Evolutionary conservation across 2,329 filamentous ascomycete species (phyloP).

Genomic region (Monosporascus cannonballus): DNA sequence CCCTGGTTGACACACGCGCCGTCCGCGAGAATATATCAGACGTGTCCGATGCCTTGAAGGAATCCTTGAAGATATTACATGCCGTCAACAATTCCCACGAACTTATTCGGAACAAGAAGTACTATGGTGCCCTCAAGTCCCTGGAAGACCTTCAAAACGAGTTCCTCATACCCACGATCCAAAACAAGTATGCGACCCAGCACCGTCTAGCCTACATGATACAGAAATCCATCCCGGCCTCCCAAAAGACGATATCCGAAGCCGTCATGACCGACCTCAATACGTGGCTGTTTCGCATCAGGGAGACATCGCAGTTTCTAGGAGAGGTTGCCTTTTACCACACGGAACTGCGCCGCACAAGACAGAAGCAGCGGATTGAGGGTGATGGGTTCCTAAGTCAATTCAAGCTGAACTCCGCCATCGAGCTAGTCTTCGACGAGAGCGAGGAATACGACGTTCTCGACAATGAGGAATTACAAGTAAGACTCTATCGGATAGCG

Average conservation of each 20-base stretch:
- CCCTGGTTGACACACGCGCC: slow-evolving; percentile 83
- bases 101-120: slow-evolving; percentile 83
- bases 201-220: slow-evolving; percentile 95
- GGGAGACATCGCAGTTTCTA: slow-evolving; percentile 92
- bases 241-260: slow-evolving; percentile 88
- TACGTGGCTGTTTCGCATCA: slow-evolving; percentile 91
- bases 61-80: slow-evolving; percentile 85
- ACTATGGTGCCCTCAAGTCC: slow-evolving; percentile 89
- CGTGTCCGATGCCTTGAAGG: slow-evolving; percentile 78
- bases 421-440: slow-evolving; percentile 93
- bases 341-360: slow-evolving; percentile 76
- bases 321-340: slow-evolving; percentile 97
- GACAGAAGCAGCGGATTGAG: slow-evolving; percentile 78
- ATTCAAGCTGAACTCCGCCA: slow-evolving; percentile 91
- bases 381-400: slow-evolving; percentile 67
- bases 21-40: slow-evolving; percentile 96
- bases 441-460: slow-evolving; percentile 92
- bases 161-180: slow-evolving; percentile 66
- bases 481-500: background rate
- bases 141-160: slow-evolving; percentile 95
- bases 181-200: slow-evolving; percentile 83
- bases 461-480: slow-evolving; percentile 86
- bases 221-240: slow-evolving; percentile 88
- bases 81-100: slow-evolving; percentile 94
- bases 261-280: slow-evolving; percentile 96